These are phyloP conservation scores for Sarocladium kiliense DNA, from an alignment of 2,329 filamentous ascomycete genomes.

Conservation along the genomic window DNA sequence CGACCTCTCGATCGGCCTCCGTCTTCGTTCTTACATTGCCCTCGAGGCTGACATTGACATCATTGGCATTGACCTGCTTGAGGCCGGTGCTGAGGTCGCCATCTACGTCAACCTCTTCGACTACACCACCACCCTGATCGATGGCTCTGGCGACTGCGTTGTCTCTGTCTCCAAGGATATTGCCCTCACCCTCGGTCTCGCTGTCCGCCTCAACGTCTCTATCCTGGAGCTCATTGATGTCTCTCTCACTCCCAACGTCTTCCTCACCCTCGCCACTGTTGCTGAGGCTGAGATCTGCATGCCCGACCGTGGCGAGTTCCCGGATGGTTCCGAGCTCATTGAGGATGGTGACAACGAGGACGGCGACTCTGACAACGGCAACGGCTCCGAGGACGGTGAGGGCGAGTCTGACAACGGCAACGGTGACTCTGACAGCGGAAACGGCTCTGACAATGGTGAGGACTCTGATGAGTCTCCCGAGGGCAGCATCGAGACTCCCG, in stretches of 20 bases:
- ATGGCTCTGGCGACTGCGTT: slow-evolving; percentile 27
- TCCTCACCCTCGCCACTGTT: slow-evolving; percentile 27
- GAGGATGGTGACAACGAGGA: background rate
- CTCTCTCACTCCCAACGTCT: slow-evolving; percentile 33
- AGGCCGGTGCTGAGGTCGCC: slow-evolving; percentile 37
- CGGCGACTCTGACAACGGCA: background rate
- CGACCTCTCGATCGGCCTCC: slow-evolving; percentile 43
- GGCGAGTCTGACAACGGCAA: background rate
- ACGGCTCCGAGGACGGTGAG: background rate
- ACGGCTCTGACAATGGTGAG: background rate
- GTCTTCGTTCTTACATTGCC: slow-evolving; percentile 43
- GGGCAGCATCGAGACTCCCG: too few species aligned
- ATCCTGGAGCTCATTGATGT: slow-evolving; percentile 28
- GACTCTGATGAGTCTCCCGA: too few species aligned
- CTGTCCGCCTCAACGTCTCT: slow-evolving; percentile 18
- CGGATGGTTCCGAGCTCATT: slow-evolving; percentile 1
- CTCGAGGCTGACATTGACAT: slow-evolving; percentile 26
- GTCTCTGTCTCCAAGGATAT: slow-evolving; percentile 21
- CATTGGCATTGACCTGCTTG: slow-evolving; percentile 23
- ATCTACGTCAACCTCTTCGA: slow-evolving; percentile 51
- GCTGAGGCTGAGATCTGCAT: slow-evolving; percentile 15
- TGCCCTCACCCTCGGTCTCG: slow-evolving; percentile 19
- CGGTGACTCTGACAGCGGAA: slow-evolving; percentile 27
- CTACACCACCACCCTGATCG: slow-evolving; percentile 38
- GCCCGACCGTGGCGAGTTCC: slow-evolving; percentile 15